These are phyloP conservation scores for Chlorella sp. DNA, from an alignment of 139 green algal genomes.

Conservation along the genomic window DNA sequence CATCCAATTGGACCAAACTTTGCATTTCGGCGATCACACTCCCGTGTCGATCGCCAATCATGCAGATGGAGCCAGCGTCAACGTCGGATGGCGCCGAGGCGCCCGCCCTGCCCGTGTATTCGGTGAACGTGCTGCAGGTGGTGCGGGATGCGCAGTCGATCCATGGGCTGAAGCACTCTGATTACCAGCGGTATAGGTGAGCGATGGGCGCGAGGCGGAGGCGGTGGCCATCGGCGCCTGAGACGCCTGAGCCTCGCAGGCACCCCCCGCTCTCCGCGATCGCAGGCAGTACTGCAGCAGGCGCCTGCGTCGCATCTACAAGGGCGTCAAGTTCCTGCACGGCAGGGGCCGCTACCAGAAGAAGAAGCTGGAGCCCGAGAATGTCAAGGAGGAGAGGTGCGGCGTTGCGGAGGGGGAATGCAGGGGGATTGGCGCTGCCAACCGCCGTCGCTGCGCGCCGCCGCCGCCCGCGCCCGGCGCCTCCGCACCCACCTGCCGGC, in stretches of 20 bases:
- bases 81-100: background rate
- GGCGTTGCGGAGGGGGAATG: background rate
- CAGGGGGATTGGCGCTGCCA: too few species aligned
- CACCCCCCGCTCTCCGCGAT: constrained; percentile 1
- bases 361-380: constrained; percentile 69
- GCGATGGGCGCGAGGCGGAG: background rate
- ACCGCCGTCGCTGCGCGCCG: too few species aligned
- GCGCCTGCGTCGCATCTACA: constrained; percentile 78
- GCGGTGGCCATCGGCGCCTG: background rate
- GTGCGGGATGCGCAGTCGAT: constrained; percentile 27
- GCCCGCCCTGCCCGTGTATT: constrained; percentile 11
- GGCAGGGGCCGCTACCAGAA: constrained; percentile 84
- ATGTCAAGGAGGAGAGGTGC: constrained; percentile 71
- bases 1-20: too few species aligned
- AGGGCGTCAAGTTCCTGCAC: constrained; percentile 83
- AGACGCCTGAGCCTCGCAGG: background rate
- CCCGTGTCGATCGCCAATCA: too few species aligned
- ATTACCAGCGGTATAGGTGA: constrained; percentile 47
- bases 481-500: too few species aligned
- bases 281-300: constrained; percentile 87
- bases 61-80: constrained; percentile 5
- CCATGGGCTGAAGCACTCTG: constrained; percentile 42
- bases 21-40: too few species aligned
- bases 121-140: constrained; percentile 16
- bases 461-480: too few species aligned